Base-by-base conservation (phyloP, 2,329 filamentous ascomycete species). In the Neodidymelliopsis sp. region DNA sequence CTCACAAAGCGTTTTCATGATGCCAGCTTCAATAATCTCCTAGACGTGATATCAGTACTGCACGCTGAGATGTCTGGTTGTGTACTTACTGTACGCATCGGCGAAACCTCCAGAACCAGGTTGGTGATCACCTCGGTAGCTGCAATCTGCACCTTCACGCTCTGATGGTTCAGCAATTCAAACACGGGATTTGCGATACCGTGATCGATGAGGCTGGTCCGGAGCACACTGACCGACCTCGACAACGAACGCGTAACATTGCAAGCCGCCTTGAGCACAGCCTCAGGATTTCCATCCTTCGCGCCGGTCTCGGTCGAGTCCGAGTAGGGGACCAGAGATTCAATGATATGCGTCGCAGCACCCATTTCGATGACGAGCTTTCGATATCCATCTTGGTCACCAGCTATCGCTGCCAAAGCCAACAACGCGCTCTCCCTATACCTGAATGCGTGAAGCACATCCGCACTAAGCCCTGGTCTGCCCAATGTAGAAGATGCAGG, bases 191-290 rank as follows among this genome's bases (percentile, higher is more conserved):
- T 81, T 2, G 89, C 87, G 39, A 96, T 87, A 5, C 86, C 88
- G 51, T 90, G 85, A 72, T 99, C 94, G 49, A 96, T 90, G 35
- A 99, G 77, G 39, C 88, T 89, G 3, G 94, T 97, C 38, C 94
- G 81, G 13, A 97, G 76, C 31, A 93, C 86, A 67, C 84, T 89
- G 16, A 96, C 87, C 1, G 91, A 96, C 30, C 94, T 84, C 2
- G 91, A 90, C 36, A 97, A 78, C 69, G 91, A 89, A 54, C 90
- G 83, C 20, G 91, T 83, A 19, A 89, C 86, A 65, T 90, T 87
- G 67, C 92, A 97, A 1, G 91, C 93, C 15, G 92, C 91, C 44
- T 95, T 81, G 16, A 97, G 79, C 16, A 96, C 92, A 3, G 84
- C 77, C 6, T 84, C 79, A 1, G 91, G 87, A 62, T 97, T 97